A percentile compares a stretch with the other conserved stretches of the same genome.
Conservation (phyloP, 2,329 filamentous ascomycete species). For the Sphaerulina populicola region DNA sequence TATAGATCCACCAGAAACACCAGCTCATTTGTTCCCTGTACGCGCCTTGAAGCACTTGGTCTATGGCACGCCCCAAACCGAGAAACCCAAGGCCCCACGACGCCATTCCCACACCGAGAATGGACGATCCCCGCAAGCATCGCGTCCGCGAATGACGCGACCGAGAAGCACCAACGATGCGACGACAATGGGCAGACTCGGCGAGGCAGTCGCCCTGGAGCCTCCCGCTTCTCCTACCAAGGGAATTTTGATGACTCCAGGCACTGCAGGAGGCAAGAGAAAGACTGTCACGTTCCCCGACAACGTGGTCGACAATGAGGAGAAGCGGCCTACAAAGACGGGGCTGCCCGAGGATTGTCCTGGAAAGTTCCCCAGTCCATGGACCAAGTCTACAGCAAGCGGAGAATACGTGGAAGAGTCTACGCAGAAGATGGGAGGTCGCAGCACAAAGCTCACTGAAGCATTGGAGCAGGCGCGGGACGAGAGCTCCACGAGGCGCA, state of each 20-base stretch:
- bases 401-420: slow-evolving; percentile 26
- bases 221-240: slow-evolving; percentile 46
- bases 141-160: slow-evolving; percentile 24
- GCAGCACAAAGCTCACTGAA: slow-evolving; percentile 37
- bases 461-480: slow-evolving; percentile 40
- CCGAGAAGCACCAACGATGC: slow-evolving; percentile 28
- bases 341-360: slow-evolving; percentile 42
- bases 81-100: slow-evolving; percentile 30
- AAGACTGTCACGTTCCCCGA: slow-evolving; percentile 56
- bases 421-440: slow-evolving; percentile 29
- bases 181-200: slow-evolving; percentile 14
- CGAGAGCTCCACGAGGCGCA: slow-evolving; percentile 29
- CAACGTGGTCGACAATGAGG: slow-evolving; percentile 49
- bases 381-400: slow-evolving; percentile 31
- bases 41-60: slow-evolving; percentile 59
- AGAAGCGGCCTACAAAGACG: slow-evolving; percentile 41
- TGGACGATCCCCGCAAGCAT: slow-evolving; percentile 17
- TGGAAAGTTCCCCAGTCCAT: slow-evolving; percentile 46
- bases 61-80: slow-evolving; percentile 54
- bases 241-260: slow-evolving; percentile 57
- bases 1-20: slow-evolving; percentile 54
- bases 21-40: slow-evolving; percentile 58
- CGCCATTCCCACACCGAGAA: slow-evolving; percentile 28
- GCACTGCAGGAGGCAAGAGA: slow-evolving; percentile 47
- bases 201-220: slow-evolving; percentile 19